These are phyloP conservation scores for Umbelopsis sp. DNA, from an alignment of 371 early-diverging fungal genomes.

Conservation along the genomic window DNA sequence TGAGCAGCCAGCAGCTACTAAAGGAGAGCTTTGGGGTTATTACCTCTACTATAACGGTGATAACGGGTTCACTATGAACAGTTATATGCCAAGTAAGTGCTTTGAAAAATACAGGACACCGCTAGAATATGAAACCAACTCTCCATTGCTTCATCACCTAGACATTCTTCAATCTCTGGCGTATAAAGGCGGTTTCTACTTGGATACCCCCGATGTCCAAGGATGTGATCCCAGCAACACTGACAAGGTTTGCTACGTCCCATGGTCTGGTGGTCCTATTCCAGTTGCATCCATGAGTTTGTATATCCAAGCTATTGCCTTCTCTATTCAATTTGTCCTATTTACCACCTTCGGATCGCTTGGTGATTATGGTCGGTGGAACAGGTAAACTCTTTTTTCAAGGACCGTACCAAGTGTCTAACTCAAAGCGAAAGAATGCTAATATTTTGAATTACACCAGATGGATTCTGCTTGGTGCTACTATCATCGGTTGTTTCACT, in stretches of 20 bases:
- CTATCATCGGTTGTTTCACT: slow-evolving; percentile 44
- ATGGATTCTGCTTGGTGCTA: slow-evolving; percentile 41
- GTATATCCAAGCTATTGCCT: slow-evolving; percentile 52
- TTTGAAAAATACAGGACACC: not conserved
- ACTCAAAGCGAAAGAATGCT: not conserved
- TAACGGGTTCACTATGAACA: slow-evolving; percentile 50
- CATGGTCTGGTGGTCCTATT: slow-evolving; percentile 35
- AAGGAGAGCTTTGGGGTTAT: slow-evolving; percentile 50
- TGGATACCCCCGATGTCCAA: slow-evolving; percentile 30
- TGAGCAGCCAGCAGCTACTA: slow-evolving; percentile 43
- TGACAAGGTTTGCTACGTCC: slow-evolving; percentile 36
- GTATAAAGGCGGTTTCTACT: slow-evolving; percentile 45
- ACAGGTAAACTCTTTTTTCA: slow-evolving; percentile 19
- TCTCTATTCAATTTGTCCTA: slow-evolving; percentile 47
- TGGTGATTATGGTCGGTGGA: slow-evolving; percentile 54
- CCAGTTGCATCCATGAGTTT: slow-evolving; percentile 52
- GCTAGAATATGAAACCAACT: not conserved
- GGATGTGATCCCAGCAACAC: slow-evolving; percentile 40
- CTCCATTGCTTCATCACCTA: not conserved
- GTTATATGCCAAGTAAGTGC: slow-evolving; percentile 41
- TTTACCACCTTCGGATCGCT: slow-evolving; percentile 53
- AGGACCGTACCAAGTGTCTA: too few relatives aligned
- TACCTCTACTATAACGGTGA: slow-evolving; percentile 59
- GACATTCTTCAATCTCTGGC: slow-evolving; percentile 45
- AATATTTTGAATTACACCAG: not conserved